Conservation (phyloP, 805 yeast species). For the Saccharomycopsis oosterbeekiorum region DNA sequence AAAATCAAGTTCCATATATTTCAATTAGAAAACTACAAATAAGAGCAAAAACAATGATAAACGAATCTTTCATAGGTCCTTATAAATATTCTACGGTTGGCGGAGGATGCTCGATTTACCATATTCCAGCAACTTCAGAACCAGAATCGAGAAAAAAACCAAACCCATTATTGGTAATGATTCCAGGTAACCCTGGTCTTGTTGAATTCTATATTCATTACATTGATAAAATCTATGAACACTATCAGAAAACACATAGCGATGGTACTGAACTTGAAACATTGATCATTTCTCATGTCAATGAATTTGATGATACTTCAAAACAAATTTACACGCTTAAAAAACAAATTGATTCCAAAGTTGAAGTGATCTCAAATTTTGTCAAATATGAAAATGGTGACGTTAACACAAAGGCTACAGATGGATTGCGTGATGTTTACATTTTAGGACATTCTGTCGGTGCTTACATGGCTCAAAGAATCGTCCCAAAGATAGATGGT, state of each 20-base stretch:
- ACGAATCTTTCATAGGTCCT: neutral
- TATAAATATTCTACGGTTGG: conserved; percentile 5
- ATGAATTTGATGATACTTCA: conserved; percentile 5
- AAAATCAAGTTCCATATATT: neutral
- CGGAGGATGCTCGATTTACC: conserved; percentile 8
- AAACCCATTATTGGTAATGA: conserved; percentile 40
- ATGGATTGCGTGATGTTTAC: conserved; percentile 28
- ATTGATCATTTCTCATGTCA: conserved; percentile 45
- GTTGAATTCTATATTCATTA: conserved; percentile 54
- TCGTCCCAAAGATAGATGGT: conserved; percentile 23
- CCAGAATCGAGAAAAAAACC: neutral
- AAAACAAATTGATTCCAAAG: conserved; percentile 52
- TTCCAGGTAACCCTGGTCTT: conserved; percentile 77
- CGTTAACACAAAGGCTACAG: neutral
- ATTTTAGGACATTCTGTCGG: conserved; percentile 70
- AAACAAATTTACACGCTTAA: conserved; percentile 32
- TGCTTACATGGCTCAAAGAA: conserved; percentile 49
- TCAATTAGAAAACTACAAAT: neutral
- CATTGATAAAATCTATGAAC: conserved; percentile 32
- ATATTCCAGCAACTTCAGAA: neutral
- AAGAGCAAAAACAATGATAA: neutral
- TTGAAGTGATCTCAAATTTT: conserved; percentile 35
- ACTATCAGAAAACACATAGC: conserved; percentile 22
- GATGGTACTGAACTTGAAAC: conserved; percentile 35
- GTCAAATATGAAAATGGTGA: conserved; percentile 20